Evolutionary conservation across 1,139 yeast genomes (phyloP), one percentile per base, ranked within the genome.

Genomic region (Yamadazyma atlantica): DNA sequence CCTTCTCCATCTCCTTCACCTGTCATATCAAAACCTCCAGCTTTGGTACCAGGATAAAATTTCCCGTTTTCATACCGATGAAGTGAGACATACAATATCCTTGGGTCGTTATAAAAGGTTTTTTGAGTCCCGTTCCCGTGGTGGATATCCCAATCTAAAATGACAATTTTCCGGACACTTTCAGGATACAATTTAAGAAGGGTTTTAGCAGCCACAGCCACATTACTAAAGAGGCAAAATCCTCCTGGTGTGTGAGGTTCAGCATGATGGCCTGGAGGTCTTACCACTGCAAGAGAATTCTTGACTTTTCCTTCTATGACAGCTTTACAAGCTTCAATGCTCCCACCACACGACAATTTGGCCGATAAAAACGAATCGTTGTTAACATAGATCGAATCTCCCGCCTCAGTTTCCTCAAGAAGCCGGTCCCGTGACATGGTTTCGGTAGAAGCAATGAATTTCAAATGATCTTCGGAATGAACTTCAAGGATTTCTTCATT

Each of bases 251-350:
- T 71, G 45, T 88, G 94, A 1, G 99, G 97, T 55, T 94, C 99
- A 1, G 98, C 97, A 57, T 94, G 99, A 63, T 94, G 99, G 2
- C 99, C 99, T 0, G 99, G 99, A 1, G 99, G 99, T 48, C 99
- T 78, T 11, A 94, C 96, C 11, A 94, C 87, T 0, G 98, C 99
- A 40, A 94, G 59, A 0, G 97, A 84, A 57, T 94, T 94, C 55
- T 89, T 89, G 22, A 90, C 97, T 41, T 73, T 69, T 1, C 96
- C 96, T 58, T 90, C 97, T 9, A 92, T 85, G 14, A 94, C 98
- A 0, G 97, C 96, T 49, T 82, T 80, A 59, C 97, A 90, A 0
- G 96, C 96, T 59, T 92, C 98, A 36, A 94, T 92, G 22, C 96
- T 83, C 21, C 98, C 97, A 39, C 99, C 99, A 58, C 97, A 92